These are phyloP conservation scores for Vicia sativa DNA, from an alignment of 306 rosid species.

Conservation along the genomic window DNA sequence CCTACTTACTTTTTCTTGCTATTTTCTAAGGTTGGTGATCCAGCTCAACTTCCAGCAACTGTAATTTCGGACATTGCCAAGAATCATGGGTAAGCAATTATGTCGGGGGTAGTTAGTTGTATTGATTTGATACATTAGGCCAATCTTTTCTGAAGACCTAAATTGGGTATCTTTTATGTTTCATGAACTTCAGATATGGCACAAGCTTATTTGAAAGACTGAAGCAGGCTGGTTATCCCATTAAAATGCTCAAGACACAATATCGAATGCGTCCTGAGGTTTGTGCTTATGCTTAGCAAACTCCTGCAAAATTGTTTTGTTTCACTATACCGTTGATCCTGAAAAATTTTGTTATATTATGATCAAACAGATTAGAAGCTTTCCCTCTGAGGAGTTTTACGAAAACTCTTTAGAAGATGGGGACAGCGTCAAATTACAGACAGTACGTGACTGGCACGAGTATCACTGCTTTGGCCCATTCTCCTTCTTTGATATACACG, in stretches of 20 bases:
- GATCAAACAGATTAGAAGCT: slow-evolving; percentile 46
- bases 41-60: slow-evolving; percentile 97
- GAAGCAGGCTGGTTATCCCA: slow-evolving; percentile 85
- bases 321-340: slow-evolving; percentile 18
- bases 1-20: slow-evolving; percentile 16
- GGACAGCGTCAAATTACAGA: slow-evolving; percentile 52
- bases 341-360: too few species aligned
- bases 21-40: slow-evolving; percentile 79
- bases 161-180: slow-evolving; percentile 30
- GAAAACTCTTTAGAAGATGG: slow-evolving; percentile 78
- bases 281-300: slow-evolving; percentile 42
- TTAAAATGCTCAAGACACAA: slow-evolving; percentile 92
- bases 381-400: slow-evolving; percentile 87
- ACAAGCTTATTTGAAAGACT: slow-evolving; percentile 88
- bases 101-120: slow-evolving; percentile 20
- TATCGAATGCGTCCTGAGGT: slow-evolving; percentile 99
- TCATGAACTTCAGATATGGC: slow-evolving; percentile 66
- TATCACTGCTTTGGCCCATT: slow-evolving; percentile 88
- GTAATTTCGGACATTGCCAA: slow-evolving; percentile 75
- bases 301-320: slow-evolving; percentile 24
- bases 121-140: neutral
- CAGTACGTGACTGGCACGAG: slow-evolving; percentile 73
- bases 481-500: slow-evolving; percentile 79
- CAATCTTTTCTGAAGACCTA: slow-evolving; percentile 23
- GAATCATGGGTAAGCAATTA: slow-evolving; percentile 61